phyloP scores from a whole-genome alignment of 2,329 filamentous ascomycete species.

The Phialophora macrospora region DNA sequence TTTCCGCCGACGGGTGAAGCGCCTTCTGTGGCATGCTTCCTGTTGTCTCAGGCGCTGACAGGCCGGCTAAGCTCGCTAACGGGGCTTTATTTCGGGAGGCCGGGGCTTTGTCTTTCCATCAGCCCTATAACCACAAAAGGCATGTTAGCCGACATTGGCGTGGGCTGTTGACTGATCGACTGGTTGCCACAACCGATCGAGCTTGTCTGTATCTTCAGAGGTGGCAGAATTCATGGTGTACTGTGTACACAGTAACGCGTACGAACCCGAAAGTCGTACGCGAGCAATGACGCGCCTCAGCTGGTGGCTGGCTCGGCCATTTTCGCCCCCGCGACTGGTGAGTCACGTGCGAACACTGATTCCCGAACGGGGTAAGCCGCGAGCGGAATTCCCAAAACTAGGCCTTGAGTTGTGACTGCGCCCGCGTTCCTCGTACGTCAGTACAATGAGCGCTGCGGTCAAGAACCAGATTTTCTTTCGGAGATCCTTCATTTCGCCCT shows the following conservation, averaged over 20 bases:
- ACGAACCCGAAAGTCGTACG: too few relatives aligned
- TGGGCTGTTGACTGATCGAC: too few relatives aligned
- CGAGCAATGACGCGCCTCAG: too few relatives aligned
- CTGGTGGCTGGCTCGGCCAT: too few relatives aligned
- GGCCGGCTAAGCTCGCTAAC: not conserved
- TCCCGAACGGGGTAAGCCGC: too few relatives aligned
- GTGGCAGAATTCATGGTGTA: too few relatives aligned
- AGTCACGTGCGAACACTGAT: too few relatives aligned
- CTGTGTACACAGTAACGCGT: too few relatives aligned
- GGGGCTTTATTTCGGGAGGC: not conserved
- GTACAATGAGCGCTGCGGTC: not conserved
- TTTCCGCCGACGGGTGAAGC: not conserved
- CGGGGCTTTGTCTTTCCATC: not conserved
- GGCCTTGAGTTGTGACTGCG: not conserved
- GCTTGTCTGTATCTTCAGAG: too few relatives aligned
- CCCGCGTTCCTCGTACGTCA: not conserved
- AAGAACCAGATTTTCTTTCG: not conserved
- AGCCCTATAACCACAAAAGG: not conserved
- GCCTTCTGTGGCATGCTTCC: not conserved
- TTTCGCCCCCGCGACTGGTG: too few relatives aligned
- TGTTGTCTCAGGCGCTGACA: not conserved
- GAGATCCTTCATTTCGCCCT: not conserved
- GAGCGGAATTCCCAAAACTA: too few relatives aligned
- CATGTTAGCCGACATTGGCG: constrained; percentile 4
- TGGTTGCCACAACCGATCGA: too few relatives aligned